Evolutionary conservation across 306 rosid species (phyloP).

Genomic region (Oemleria cerasiformis): DNA sequence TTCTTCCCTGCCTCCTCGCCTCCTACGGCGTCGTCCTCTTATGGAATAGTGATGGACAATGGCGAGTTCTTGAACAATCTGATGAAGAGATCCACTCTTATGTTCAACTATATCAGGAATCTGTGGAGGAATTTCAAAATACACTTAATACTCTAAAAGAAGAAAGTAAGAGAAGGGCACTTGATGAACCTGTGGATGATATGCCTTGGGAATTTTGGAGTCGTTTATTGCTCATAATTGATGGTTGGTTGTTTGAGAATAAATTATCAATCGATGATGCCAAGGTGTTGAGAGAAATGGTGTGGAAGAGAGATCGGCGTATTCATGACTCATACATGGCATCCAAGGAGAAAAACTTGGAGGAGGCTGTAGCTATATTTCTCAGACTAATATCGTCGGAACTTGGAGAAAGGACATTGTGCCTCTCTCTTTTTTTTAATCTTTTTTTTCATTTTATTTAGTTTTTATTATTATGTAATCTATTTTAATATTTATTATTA

Average conservation of each 20-base stretch:
- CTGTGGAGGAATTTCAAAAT: constrained; percentile 79
- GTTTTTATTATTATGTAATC: too few relatives aligned
- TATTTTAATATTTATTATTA: too few relatives aligned
- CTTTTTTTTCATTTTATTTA: too few relatives aligned
- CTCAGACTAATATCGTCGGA: constrained; percentile 56
- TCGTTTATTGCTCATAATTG: constrained; percentile 69
- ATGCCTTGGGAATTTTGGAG: constrained; percentile 98
- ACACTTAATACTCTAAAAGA: constrained; percentile 60
- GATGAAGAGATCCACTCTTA: constrained; percentile 80
- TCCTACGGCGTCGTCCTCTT: too few relatives aligned
- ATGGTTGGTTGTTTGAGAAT: constrained; percentile 88
- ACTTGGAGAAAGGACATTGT: too few relatives aligned
- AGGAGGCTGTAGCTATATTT: constrained; percentile 65
- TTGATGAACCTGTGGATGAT: constrained; percentile 71
- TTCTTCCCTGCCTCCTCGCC: too few relatives aligned
- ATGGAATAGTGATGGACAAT: too few relatives aligned
- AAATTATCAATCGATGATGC: constrained; percentile 71
- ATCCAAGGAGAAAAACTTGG: constrained; percentile 56
- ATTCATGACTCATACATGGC: constrained; percentile 59
- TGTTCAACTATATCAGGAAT: constrained; percentile 77
- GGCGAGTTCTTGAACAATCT: too few relatives aligned
- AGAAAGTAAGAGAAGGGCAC: constrained; percentile 65
- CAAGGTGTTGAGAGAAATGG: constrained; percentile 69
- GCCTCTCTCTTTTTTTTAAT: too few relatives aligned
- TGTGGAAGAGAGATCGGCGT: constrained; percentile 67